Percentiles rank a stretch among this genome's conserved stretches.
These are phyloP conservation scores for Clarireedia sp. DNA, from an alignment of 2,329 filamentous ascomycete genomes.

Conservation along the genomic window DNA sequence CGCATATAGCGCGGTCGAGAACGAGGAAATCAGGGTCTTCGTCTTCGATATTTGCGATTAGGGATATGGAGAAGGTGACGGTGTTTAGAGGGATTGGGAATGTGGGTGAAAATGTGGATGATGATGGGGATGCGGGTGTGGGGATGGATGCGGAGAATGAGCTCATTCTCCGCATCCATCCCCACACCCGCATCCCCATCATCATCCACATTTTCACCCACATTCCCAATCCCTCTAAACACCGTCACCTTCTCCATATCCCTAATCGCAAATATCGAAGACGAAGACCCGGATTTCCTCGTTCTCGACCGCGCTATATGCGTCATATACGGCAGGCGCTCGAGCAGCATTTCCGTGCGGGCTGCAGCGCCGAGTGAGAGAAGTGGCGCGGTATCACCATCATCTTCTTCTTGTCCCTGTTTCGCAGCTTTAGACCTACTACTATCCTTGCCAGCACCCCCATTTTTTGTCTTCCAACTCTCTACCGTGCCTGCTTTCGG, in stretches of 20 bases:
- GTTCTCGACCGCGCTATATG: slow-evolving; percentile 43
- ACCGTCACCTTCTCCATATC: slow-evolving; percentile 32
- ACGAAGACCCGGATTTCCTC: not conserved
- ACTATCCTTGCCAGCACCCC: not conserved
- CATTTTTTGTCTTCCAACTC: slow-evolving; percentile 26
- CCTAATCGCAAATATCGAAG: slow-evolving; percentile 29
- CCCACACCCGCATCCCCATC: slow-evolving; percentile 30
- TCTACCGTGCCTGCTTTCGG: slow-evolving; percentile 30
- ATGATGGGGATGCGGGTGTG: slow-evolving; percentile 30
- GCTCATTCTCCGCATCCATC: slow-evolving; percentile 30
- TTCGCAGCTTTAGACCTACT: not conserved
- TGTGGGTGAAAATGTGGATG: slow-evolving; percentile 36
- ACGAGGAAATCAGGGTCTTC: not conserved
- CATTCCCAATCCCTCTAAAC: slow-evolving; percentile 31
- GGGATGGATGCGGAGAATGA: slow-evolving; percentile 30
- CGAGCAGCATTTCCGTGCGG: slow-evolving; percentile 68
- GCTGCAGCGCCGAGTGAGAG: slow-evolving; percentile 55
- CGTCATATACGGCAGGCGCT: slow-evolving; percentile 79
- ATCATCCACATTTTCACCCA: slow-evolving; percentile 36
- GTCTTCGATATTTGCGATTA: slow-evolving; percentile 28
- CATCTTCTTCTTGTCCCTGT: slow-evolving; percentile 19
- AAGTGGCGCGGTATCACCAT: slow-evolving; percentile 32
- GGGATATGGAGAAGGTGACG: slow-evolving; percentile 32
- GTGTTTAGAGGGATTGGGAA: slow-evolving; percentile 31
- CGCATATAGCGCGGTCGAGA: slow-evolving; percentile 46